Evolutionary conservation across 306 rosid genomes (phyloP).

Genomic region (Cucurbita maxima): DNA sequence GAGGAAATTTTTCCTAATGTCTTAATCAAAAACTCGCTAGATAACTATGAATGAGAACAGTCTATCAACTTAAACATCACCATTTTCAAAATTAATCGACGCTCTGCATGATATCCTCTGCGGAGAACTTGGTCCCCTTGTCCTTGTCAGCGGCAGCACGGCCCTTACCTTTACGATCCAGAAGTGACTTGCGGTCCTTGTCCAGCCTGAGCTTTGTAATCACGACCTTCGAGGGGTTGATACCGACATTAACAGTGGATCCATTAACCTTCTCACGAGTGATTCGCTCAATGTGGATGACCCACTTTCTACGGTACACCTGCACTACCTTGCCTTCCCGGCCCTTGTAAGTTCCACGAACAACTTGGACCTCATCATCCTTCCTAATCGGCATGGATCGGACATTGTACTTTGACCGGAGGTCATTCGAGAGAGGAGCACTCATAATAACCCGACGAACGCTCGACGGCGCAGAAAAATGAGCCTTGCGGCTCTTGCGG

Average conservation of each 20-base stretch:
- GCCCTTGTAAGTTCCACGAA: constrained; percentile 80
- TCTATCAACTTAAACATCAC: constrained; percentile 1
- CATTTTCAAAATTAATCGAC: constrained; percentile 36
- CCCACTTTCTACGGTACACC: constrained; percentile 95
- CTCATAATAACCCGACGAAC: constrained; percentile 83
- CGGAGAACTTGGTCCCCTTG: constrained; percentile 80
- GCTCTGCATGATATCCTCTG: constrained; percentile 83
- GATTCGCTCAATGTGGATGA: constrained; percentile 80
- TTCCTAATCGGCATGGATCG: constrained; percentile 82
- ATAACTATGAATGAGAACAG: not conserved
- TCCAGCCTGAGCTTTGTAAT: constrained; percentile 72
- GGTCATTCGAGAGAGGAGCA: constrained; percentile 70
- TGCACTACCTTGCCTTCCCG: constrained; percentile 87
- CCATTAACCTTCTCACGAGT: constrained; percentile 95
- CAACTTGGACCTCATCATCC: constrained; percentile 88
- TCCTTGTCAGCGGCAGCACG: constrained; percentile 92
- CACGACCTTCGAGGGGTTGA: constrained; percentile 33
- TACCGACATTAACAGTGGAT: constrained; percentile 8
- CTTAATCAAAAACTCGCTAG: not conserved
- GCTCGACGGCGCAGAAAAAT: constrained; percentile 88
- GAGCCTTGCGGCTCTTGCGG: constrained; percentile 92
- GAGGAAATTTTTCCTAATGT: not conserved
- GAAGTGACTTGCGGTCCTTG: constrained; percentile 76
- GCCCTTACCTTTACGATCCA: constrained; percentile 91
- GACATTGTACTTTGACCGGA: constrained; percentile 77